phyloP scores from a whole-genome alignment of 1,139 yeast species.

The Debaryomycetaceae sp. region DNA sequence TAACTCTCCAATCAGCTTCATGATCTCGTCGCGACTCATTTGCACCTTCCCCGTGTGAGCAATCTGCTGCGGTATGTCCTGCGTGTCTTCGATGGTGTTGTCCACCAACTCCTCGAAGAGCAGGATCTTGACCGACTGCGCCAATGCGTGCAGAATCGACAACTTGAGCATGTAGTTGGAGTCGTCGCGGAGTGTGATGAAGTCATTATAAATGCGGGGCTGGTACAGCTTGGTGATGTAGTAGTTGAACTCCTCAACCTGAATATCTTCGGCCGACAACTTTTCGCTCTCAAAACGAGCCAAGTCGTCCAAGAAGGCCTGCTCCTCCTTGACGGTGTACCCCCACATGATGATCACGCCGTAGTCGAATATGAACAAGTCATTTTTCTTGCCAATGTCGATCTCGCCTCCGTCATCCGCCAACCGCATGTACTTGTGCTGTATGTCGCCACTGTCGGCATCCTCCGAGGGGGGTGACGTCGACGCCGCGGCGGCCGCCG shows the following conservation, averaged over 20 bases:
- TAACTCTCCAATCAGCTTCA: slow-evolving; percentile 94
- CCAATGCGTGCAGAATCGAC: slow-evolving; percentile 85
- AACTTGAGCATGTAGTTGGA: slow-evolving; percentile 85
- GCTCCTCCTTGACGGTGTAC: slow-evolving; percentile 77
- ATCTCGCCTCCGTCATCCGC: slow-evolving; percentile 96
- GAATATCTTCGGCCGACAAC: slow-evolving; percentile 84
- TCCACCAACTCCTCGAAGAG: slow-evolving; percentile 92
- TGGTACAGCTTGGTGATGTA: slow-evolving; percentile 90
- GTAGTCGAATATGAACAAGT: slow-evolving; percentile 84
- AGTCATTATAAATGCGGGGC: slow-evolving; percentile 92
- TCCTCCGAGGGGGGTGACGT: slow-evolving; percentile 1
- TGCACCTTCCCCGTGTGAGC: slow-evolving; percentile 93
- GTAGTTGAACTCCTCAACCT: slow-evolving; percentile 89
- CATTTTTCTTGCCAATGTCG: slow-evolving; percentile 74
- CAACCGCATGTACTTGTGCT: slow-evolving; percentile 54
- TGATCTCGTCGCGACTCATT: slow-evolving; percentile 89
- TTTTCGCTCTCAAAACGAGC: slow-evolving; percentile 90
- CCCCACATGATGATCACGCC: slow-evolving; percentile 98
- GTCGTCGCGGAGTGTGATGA: slow-evolving; percentile 87
- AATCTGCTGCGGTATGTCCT: slow-evolving; percentile 92
- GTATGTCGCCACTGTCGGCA: slow-evolving; percentile 16
- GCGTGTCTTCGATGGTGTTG: slow-evolving; percentile 93
- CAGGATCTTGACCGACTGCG: slow-evolving; percentile 91
- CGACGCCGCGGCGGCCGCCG: slow-evolving; percentile 21
- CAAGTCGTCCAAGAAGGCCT: slow-evolving; percentile 73